Base-by-base conservation (phyloP, 495 filamentous ascomycete genomes). In the Penicillium waksmanii region DNA sequence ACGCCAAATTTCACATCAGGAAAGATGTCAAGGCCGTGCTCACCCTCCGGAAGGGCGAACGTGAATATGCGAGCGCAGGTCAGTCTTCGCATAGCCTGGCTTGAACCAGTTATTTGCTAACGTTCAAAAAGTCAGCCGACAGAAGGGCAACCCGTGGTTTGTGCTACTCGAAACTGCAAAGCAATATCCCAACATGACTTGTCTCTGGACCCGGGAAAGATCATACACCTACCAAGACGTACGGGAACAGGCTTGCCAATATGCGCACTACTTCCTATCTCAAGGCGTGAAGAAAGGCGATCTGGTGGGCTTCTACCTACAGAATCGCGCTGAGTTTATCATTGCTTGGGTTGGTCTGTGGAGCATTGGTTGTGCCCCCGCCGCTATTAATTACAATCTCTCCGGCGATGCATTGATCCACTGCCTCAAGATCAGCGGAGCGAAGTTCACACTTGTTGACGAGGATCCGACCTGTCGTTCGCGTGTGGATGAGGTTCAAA, bases 371-470 rank as follows among this genome's bases (percentile, higher is more conserved):
- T 84, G 82, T 35, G 87, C 84, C 5, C 87, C 88, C 0, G 86
- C 88, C 0, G 78, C 87, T 60, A 88, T 93, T 67, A 94, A 94
- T 67, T 85, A 89, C 61, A 85, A 91, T 64, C 77, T 93, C 1
- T 72, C 79, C 23, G 84, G 83, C 0, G 84, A 89, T 51, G 86
- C 86, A 1, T 66, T 93, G 57, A 55, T 89, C 40, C 89, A 93
- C 69, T 92, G 89, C 63, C 59, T 94, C 59, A 81, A 78, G 57
- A 76, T 92, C 46, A 80, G 80, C 23, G 80, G 77, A 5, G 76
- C 84, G 10, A 86, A 78, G 63, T 50, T 91, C 13, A 63, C 91
- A 8, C 61, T 94, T 31, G 86, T 90, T 10, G 90, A 92, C 63
- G 84, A 83, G 27, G 87, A 90, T 23, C 68, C 60, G 5, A 82